Evolutionary conservation across 1,284 basidiomycete genomes (phyloP).

Genomic region (Tremellales sp.): DNA sequence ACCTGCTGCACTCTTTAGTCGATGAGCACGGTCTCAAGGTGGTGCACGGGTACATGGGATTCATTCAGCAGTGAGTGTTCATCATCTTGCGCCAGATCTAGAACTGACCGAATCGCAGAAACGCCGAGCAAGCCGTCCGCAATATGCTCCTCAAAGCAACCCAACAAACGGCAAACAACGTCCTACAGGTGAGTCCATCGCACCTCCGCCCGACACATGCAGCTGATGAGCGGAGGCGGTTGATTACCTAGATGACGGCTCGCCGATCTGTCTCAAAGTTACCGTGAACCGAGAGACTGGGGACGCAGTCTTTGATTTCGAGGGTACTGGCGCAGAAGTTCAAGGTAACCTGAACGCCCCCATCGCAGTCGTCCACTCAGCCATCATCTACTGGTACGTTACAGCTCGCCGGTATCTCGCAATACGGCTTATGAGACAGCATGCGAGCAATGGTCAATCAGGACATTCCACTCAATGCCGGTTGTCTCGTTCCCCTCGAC

Average conservation of each 20-base stretch:
- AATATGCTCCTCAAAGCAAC: slow-evolving; percentile 60
- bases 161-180: slow-evolving; percentile 52
- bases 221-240: slow-evolving; percentile 11
- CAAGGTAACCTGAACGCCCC: slow-evolving; percentile 87
- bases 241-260: slow-evolving; percentile 66
- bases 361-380: slow-evolving; percentile 82
- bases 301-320: slow-evolving; percentile 82
- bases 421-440: slow-evolving; percentile 46
- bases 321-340: slow-evolving; percentile 81
- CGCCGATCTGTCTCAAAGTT: slow-evolving; percentile 75
- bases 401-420: neutral
- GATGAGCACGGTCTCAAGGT: slow-evolving; percentile 79
- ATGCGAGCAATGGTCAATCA: slow-evolving; percentile 84
- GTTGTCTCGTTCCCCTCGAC: slow-evolving; percentile 61
- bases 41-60: slow-evolving; percentile 88
- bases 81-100: neutral
- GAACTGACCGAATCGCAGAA: slow-evolving; percentile 53
- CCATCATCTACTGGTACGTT: slow-evolving; percentile 73
- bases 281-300: slow-evolving; percentile 73
- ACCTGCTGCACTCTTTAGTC: slow-evolving; percentile 69
- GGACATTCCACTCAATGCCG: slow-evolving; percentile 91
- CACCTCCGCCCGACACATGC: slow-evolving; percentile 54
- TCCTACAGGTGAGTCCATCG: slow-evolving; percentile 64
- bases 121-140: slow-evolving; percentile 85
- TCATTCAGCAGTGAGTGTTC: slow-evolving; percentile 54